Base-by-base conservation (phyloP, 371 early-diverging fungal genomes). In the Smittium culicis region DNA sequence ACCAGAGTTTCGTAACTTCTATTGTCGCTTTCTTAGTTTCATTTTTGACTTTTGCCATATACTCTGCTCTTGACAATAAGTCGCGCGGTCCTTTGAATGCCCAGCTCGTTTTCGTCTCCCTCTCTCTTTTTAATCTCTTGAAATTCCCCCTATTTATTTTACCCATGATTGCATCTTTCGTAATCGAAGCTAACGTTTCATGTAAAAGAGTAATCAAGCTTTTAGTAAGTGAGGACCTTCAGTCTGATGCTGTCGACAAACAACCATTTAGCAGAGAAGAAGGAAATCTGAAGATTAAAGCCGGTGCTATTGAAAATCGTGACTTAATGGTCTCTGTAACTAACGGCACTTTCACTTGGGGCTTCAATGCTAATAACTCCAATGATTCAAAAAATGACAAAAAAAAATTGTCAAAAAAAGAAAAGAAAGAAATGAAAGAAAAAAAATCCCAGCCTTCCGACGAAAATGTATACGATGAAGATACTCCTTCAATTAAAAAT, bases 101-200 rank as follows among this genome's bases (percentile, higher is more conserved):
- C 16, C 83, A 83, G 56, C 77, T 85, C 69, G 90, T 92, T 0
- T 96, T 95, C 76, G 89, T 93, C 1, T 83, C 94, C 28, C 82
- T 98, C 67, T 79, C 94, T 0, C 82, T 96, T 16, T 94, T 98
- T 83, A 93, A 92, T 75, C 79, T 95, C 68, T 80, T 98, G n/a
- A 90, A 89, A 71, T 92, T 91, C 83, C 96, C 96, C 58, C 76
- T 96, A 33, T 67, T 82, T 30, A 82, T 88, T 66, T 86, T 94
- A 32, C 90, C 93, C 0, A 79, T 66, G 67, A 84, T 90, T 33
- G 81, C 89, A 59, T 80, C 87, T 1, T 80, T 87, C 0, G 73
- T 82, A 16, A 82, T 94, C n/a, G 94, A 95, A 72, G 85, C 93
- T 0, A 82, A 85, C 24, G 93, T 98, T 0, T 86, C 96, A 2